phyloP scores from a whole-genome alignment of 495 filamentous ascomycete species.

The Astrocystis sublimbata region DNA sequence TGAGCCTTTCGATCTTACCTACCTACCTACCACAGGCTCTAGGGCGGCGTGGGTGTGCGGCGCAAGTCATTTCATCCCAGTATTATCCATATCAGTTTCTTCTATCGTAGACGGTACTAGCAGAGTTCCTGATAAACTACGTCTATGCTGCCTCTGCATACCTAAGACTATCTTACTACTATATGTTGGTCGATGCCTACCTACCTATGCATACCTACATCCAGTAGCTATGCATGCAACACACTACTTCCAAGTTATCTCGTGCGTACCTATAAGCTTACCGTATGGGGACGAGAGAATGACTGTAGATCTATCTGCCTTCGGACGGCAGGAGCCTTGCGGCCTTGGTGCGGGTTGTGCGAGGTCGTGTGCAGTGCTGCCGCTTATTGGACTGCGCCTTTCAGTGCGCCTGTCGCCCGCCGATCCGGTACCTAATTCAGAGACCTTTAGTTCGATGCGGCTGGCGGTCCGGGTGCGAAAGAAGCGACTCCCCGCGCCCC shows the following conservation, averaged over 20 bases:
- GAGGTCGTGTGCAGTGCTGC: neutral
- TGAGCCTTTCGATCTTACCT: too few relatives aligned
- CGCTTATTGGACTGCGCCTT: neutral
- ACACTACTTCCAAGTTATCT: too few relatives aligned
- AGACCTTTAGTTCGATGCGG: neutral
- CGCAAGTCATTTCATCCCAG: neutral
- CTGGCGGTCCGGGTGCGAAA: slow-evolving; percentile 3
- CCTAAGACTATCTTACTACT: too few relatives aligned
- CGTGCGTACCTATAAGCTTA: too few relatives aligned
- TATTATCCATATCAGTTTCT: neutral
- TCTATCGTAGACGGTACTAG: neutral
- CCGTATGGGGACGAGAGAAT: too few relatives aligned
- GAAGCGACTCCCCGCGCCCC: neutral
- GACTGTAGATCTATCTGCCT: too few relatives aligned
- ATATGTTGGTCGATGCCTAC: too few relatives aligned
- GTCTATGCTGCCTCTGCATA: too few relatives aligned
- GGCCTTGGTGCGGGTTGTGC: neutral
- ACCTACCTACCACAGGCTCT: neutral
- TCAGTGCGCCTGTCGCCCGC: neutral
- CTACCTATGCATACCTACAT: too few relatives aligned
- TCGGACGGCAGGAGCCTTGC: neutral
- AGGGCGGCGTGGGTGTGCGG: neutral
- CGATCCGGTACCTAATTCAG: slow-evolving; percentile 1
- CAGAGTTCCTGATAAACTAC: too few relatives aligned
- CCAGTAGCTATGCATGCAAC: too few relatives aligned